phyloP scores from a whole-genome alignment of 805 yeast genomes.

The Yarrowia divulgata region DNA sequence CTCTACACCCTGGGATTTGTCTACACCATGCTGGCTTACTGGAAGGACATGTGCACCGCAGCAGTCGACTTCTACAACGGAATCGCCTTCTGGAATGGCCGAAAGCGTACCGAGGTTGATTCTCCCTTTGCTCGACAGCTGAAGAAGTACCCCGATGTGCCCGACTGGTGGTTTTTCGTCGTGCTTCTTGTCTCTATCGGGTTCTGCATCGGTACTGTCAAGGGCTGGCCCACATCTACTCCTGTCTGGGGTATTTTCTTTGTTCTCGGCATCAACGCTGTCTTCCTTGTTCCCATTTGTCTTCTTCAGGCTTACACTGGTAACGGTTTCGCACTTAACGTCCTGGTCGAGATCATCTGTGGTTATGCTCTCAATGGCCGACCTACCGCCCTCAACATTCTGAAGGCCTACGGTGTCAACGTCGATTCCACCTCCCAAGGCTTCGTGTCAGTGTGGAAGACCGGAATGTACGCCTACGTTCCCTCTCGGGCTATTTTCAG shows the following conservation, averaged over 20 bases:
- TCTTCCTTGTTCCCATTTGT: slow-evolving; percentile 67
- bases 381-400: slow-evolving; percentile 60
- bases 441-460: slow-evolving; percentile 62
- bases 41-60: slow-evolving; percentile 12
- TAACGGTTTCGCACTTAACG: slow-evolving; percentile 62
- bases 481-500: slow-evolving; percentile 55
- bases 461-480: slow-evolving; percentile 55
- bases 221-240: slow-evolving; percentile 43
- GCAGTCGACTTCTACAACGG: slow-evolving; percentile 4
- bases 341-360: slow-evolving; percentile 66
- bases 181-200: slow-evolving; percentile 53
- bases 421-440: slow-evolving; percentile 68
- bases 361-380: slow-evolving; percentile 72
- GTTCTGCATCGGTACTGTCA: slow-evolving; percentile 56
- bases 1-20: slow-evolving; percentile 60
- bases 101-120: slow-evolving; percentile 50
- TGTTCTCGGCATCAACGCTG: slow-evolving; percentile 59
- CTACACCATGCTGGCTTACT: slow-evolving; percentile 54
- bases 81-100: slow-evolving; percentile 40
- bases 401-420: slow-evolving; percentile 55
- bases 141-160: slow-evolving; percentile 59
- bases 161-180: slow-evolving; percentile 58
- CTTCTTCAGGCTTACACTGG: slow-evolving; percentile 68
- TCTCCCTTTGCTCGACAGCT: slow-evolving; percentile 61
- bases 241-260: slow-evolving; percentile 66